Conservation (phyloP, 2,329 filamentous ascomycete genomes). For the Tympanopsis confertula region DNA sequence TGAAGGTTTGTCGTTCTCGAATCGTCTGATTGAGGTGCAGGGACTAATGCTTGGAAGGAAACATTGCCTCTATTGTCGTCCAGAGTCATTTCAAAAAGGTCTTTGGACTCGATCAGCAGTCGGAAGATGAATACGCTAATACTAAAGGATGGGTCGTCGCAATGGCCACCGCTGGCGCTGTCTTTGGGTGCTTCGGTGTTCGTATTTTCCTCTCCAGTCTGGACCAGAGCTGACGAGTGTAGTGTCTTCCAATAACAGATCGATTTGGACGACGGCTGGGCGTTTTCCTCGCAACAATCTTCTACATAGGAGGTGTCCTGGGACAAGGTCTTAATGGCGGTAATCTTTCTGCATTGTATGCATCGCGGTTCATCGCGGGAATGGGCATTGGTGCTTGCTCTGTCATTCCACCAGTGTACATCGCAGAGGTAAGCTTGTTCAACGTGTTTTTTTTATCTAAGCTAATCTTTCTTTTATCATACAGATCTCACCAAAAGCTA, state of each 20-base stretch:
- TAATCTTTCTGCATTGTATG: constrained; percentile 12
- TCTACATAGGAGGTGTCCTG: constrained; percentile 22
- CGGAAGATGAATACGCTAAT: constrained; percentile 12
- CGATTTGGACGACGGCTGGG: constrained; percentile 10
- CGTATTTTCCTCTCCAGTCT: no score
- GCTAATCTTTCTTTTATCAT: constrained; percentile 9
- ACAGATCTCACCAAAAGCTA: constrained; percentile 9
- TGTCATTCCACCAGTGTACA: constrained; percentile 14
- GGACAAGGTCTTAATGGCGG: constrained; percentile 16
- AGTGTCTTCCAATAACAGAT: constrained; percentile 13
- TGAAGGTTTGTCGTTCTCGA: constrained; percentile 8
- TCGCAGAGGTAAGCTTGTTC: constrained; percentile 9
- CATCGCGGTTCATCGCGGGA: constrained; percentile 11
- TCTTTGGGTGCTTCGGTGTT: constrained; percentile 13
- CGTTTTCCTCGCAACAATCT: constrained; percentile 14
- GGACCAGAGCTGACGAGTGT: no score
- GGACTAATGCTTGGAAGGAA: no score
- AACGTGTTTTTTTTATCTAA: not conserved
- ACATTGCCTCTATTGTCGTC: constrained; percentile 15
- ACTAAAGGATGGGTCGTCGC: constrained; percentile 19
- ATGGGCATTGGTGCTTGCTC: constrained; percentile 13
- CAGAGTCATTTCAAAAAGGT: constrained; percentile 13
- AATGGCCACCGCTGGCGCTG: constrained; percentile 16
- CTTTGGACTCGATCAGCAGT: constrained; percentile 10
- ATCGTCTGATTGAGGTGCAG: no score